A percentile compares a stretch with the other conserved stretches of the same genome.
These are phyloP conservation scores for Spinacia oleracea DNA, from an alignment of 179 eudicot genomes.

Conservation along the genomic window DNA sequence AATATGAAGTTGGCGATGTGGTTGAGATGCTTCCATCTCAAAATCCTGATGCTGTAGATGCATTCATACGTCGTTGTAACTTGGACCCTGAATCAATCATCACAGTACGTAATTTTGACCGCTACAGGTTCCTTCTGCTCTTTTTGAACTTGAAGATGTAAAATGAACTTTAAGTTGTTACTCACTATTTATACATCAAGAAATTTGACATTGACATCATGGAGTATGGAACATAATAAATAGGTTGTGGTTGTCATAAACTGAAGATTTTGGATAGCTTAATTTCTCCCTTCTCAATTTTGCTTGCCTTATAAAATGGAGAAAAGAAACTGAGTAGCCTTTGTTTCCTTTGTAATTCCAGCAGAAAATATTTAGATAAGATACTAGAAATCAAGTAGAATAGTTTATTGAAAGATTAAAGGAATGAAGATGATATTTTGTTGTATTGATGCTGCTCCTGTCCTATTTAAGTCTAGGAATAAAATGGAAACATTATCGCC, in stretches of 20 bases:
- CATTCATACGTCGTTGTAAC: slow-evolving; percentile 77
- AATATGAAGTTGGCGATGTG: slow-evolving; percentile 88
- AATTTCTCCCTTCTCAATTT: neutral
- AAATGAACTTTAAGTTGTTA: neutral
- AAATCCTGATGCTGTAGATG: slow-evolving; percentile 71
- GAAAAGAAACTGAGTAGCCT: neutral
- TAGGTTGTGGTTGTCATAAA: neutral
- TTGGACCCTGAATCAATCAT: slow-evolving; percentile 79
- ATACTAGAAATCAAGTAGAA: neutral
- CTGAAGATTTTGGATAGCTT: neutral
- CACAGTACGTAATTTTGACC: slow-evolving; percentile 48
- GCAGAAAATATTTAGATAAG: neutral
- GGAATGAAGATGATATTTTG: neutral
- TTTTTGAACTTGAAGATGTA: neutral
- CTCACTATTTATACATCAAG: neutral
- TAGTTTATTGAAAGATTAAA: neutral
- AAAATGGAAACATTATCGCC: neutral
- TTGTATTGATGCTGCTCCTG: neutral
- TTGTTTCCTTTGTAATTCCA: neutral
- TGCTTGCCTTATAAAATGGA: neutral
- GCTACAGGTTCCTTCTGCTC: neutral
- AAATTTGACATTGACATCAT: neutral
- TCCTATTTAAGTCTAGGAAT: neutral
- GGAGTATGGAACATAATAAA: neutral
- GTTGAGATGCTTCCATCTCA: slow-evolving; percentile 89